These are phyloP conservation scores for Fusarium irregulare DNA, from an alignment of 2,329 filamentous ascomycete species.

Conservation along the genomic window DNA sequence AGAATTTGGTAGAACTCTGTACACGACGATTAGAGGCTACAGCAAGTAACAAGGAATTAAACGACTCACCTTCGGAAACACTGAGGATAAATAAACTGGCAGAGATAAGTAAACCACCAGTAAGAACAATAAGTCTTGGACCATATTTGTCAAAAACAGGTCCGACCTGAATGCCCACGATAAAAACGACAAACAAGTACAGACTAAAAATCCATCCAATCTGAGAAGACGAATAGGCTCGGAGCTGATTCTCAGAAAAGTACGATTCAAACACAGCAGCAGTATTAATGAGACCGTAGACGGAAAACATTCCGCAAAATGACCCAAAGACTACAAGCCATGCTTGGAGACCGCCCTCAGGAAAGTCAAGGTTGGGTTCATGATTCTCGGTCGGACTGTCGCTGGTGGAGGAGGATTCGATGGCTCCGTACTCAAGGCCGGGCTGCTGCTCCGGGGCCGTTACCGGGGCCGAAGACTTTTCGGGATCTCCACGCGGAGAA, in stretches of 20 bases:
- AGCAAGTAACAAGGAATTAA: not conserved
- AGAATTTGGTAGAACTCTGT: conserved; percentile 80
- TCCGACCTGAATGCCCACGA: conserved; percentile 83
- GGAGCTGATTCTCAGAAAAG: conserved; percentile 77
- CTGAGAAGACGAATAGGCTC: conserved; percentile 71
- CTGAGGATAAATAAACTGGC: conserved; percentile 75
- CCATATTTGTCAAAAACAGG: conserved; percentile 84
- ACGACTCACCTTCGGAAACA: conserved; percentile 62
- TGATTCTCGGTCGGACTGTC: not conserved
- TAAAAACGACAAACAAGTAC: conserved; percentile 84
- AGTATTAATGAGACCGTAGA: conserved; percentile 75
- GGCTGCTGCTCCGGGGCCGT: conserved; percentile 19
- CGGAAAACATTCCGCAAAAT: conserved; percentile 73
- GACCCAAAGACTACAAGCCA: conserved; percentile 79
- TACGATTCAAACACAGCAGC: conserved; percentile 74
- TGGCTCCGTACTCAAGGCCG: conserved; percentile 23
- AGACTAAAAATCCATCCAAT: conserved; percentile 91
- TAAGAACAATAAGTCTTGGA: conserved; percentile 72
- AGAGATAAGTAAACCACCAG: conserved; percentile 71
- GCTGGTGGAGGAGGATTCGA: not conserved
- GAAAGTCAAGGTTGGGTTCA: conserved; percentile 22
- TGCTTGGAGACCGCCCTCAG: conserved; percentile 72
- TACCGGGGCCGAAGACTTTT: conserved; percentile 8
- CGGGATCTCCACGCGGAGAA: conserved; percentile 9
- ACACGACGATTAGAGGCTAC: not conserved